Evolutionary conservation across 257 asterid genomes (phyloP), one percentile per base, ranked within the genome.

Genomic region (Nicotiana tabacum): DNA sequence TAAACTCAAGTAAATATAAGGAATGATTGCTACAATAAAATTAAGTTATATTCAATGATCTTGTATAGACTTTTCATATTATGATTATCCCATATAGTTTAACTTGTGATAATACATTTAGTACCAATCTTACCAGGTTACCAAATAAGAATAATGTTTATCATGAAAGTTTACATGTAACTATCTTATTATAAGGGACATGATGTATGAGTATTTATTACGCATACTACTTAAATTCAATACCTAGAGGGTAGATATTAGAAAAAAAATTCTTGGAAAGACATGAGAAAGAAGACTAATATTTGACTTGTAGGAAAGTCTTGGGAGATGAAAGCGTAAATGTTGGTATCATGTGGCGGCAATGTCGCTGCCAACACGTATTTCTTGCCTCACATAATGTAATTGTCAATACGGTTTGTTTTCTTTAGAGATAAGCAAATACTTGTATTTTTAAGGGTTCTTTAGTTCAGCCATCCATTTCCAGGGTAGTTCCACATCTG

Each of bases 401-500:
- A 46, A 43, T 48, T 27, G 80, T 51, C 21, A 6, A 10, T 11
- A 37, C 46, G 12, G n/a, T 46, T 70, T 68, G 46, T 4, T 60
- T 65, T 29, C 80, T 76, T 76, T 76, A 76, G 1, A 76, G 65
- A 76, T 29, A 29, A 29, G 80, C 46, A 76, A 51, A 76, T 51
- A 76, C 46, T 76, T 29, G 46, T 51, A 9, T 29, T 76, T 37
- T n/a, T 68, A 35, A 8, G 4, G 77, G 13, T 29, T 2, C 78
- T 82, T 85, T 81, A 70, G 90, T 77, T 88, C 87, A 86, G 77
- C 84, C 85, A 83, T 90, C 90, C 89, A 78, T 84, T 77, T 90
- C 92, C 16, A 18, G 0, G 18, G 64, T 58, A 58, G 64, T 3
- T 53, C 58, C 58, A 12, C 58, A 53, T 12, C 64, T 58, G 29